Percentiles rank a stretch among this genome's conserved stretches.
Conservation (phyloP, 2,329 filamentous ascomycete genomes). For the Alternaria sp. region DNA sequence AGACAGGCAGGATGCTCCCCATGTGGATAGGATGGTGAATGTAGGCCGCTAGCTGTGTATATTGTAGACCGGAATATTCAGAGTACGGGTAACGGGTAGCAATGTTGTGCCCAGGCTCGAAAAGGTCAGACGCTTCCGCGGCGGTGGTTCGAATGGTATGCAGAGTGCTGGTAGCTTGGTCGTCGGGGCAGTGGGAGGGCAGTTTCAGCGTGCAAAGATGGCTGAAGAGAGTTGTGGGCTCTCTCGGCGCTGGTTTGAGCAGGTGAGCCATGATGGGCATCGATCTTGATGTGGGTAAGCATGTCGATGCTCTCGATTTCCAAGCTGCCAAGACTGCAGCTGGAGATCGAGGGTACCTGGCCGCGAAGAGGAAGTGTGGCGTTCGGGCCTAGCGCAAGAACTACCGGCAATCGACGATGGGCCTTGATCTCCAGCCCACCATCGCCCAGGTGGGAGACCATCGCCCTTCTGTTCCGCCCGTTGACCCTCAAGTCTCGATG, state of each 20-base stretch:
- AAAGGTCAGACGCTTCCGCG: background rate
- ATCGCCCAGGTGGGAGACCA: conserved; percentile 6
- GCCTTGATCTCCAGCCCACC: conserved; percentile 9
- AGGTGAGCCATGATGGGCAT: conserved; percentile 21
- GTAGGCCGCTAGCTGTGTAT: background rate
- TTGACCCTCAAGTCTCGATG: conserved; percentile 2
- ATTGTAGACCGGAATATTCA: background rate
- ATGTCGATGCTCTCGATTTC: conserved; percentile 24
- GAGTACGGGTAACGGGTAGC: too few relatives aligned
- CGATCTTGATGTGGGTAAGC: conserved; percentile 13
- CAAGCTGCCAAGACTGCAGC: conserved; percentile 20
- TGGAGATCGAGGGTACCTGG: conserved; percentile 21
- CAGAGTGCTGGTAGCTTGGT: background rate
- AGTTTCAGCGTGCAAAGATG: background rate
- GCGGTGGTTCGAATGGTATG: background rate
- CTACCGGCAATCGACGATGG: conserved; percentile 24
- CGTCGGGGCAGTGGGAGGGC: background rate
- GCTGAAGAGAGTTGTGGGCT: background rate
- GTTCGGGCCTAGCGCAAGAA: conserved; percentile 9
- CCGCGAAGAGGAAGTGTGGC: conserved; percentile 6
- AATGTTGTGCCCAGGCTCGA: background rate
- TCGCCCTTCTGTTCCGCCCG: conserved; percentile 6
- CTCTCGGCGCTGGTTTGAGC: background rate
- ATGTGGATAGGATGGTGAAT: conserved; percentile 18
- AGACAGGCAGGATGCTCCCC: conserved; percentile 21